Evolutionary conservation across 192 early-diverging fungal genomes (phyloP), one percentile per base, ranked within the genome.

Genomic region (Backusella tarrabulga): DNA sequence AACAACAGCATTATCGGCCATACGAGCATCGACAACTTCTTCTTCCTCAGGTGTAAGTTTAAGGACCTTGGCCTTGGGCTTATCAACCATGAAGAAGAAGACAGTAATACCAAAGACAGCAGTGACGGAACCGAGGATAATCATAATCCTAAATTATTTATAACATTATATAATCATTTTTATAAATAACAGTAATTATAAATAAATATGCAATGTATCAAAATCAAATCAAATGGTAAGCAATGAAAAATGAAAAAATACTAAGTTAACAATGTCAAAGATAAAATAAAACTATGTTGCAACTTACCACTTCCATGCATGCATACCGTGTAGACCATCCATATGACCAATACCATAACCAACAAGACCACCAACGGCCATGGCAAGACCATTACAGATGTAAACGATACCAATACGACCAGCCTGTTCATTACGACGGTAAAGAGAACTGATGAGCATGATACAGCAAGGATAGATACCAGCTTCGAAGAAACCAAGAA

Each of bases 281-380:
- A 46, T 29, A 21, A 46, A 12, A 44, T 5, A 46, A 44, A 0
- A 46, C 52, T 19, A 44, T 44, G 15, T 1, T 44, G 12, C 42
- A 42, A 44, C 41, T 72, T 76, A 76, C 79, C 79, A 81, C 69
- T 71, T 54, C 79, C 79, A 81, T 38, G 79, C 71, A n/a, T 50
- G 71, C 67, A 54, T 34, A 8, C 67, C 71, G 32, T 32, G 38
- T 8, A 73, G 19, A 17, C 71, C 71, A 14, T 72, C 71, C 74
- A 80, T 77, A 36, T 73, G 66, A 29, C 60, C 52, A 21, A 81
- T 76, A 73, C 71, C 79, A 68, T 73, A 73, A 15, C 68, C 69
- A 34, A 75, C 32, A 14, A 71, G 40, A 41, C 56, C 63, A 23
- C 79, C 79, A 26, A 81, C n/a, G 6, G 56, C 68, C 15, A 60